These are phyloP conservation scores for Schwanniomyces sp. DNA, from an alignment of 805 yeast genomes.

Conservation along the genomic window DNA sequence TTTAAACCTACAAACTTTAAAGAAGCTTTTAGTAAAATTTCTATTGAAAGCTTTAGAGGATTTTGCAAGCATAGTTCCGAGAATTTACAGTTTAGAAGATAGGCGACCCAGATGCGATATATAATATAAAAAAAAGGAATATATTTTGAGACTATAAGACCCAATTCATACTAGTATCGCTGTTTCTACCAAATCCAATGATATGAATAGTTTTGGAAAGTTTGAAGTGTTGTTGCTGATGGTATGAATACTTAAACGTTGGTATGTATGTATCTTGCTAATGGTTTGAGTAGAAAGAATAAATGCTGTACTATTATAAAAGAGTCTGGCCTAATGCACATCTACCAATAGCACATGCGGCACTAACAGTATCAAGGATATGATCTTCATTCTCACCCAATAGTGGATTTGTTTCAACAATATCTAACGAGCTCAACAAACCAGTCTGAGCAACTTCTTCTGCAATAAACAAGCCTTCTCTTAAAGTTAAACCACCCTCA, in stretches of 20 bases:
- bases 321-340: conserved; percentile 94
- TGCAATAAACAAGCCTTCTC: conserved; percentile 91
- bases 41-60: too few relatives aligned
- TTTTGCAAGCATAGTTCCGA: too few relatives aligned
- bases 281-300: too few relatives aligned
- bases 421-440: conserved; percentile 81
- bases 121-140: too few relatives aligned
- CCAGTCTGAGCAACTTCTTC: conserved; percentile 93
- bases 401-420: conserved; percentile 91
- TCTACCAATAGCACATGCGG: conserved; percentile 88
- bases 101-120: too few relatives aligned
- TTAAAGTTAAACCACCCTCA: conserved; percentile 89
- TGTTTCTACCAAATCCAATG: not conserved
- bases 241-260: not conserved
- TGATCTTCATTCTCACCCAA: conserved; percentile 77
- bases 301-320: conserved; percentile 38
- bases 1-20: too few relatives aligned
- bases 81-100: too few relatives aligned
- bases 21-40: too few relatives aligned
- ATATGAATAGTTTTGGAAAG: not conserved
- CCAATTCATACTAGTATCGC: not conserved
- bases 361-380: conserved; percentile 78
- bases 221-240: not conserved
- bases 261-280: not conserved
- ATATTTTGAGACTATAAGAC: too few relatives aligned